phyloP scores from a whole-genome alignment of 1,139 yeast genomes.

The Geotrichum bryndzae region DNA sequence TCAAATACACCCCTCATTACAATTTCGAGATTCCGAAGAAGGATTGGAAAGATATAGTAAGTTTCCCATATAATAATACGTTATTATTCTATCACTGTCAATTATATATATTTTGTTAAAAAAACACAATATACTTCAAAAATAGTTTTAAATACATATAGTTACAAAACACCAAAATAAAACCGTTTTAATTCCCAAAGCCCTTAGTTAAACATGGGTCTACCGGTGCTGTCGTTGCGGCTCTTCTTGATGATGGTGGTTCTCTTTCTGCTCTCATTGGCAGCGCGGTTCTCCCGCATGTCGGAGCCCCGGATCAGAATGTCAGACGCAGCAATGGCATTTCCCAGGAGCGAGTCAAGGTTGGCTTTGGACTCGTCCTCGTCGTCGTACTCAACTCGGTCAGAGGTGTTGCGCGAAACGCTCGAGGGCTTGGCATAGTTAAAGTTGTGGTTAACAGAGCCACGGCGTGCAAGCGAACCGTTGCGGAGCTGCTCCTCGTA shows the following conservation, averaged over 20 bases:
- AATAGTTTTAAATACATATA: not conserved
- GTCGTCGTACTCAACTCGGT: slow-evolving; percentile 8
- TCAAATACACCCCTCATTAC: too few species aligned
- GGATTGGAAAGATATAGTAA: too few species aligned
- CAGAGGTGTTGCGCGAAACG: slow-evolving; percentile 4
- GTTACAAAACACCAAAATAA: not conserved
- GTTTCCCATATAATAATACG: too few species aligned
- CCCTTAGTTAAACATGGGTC: slow-evolving; percentile 15
- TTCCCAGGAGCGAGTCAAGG: slow-evolving; percentile 18
- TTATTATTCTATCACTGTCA: too few species aligned
- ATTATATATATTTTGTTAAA: too few species aligned
- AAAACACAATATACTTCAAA: not conserved
- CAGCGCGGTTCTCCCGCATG: not conserved
- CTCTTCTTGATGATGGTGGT: slow-evolving; percentile 11
- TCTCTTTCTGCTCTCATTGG: slow-evolving; percentile 11
- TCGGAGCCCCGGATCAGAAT: slow-evolving; percentile 18
- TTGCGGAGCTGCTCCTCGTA: slow-evolving; percentile 18
- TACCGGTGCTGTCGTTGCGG: slow-evolving; percentile 4
- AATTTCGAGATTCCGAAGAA: too few species aligned
- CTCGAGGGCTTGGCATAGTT: slow-evolving; percentile 1
- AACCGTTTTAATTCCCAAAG: not conserved
- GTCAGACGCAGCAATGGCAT: slow-evolving; percentile 20
- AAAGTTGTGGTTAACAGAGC: slow-evolving; percentile 12
- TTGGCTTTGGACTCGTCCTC: slow-evolving; percentile 16
- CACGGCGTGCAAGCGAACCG: slow-evolving; percentile 15